Evolutionary conservation across 2,329 filamentous ascomycete species (phyloP).

Genomic region (Epichloe hybrida): DNA sequence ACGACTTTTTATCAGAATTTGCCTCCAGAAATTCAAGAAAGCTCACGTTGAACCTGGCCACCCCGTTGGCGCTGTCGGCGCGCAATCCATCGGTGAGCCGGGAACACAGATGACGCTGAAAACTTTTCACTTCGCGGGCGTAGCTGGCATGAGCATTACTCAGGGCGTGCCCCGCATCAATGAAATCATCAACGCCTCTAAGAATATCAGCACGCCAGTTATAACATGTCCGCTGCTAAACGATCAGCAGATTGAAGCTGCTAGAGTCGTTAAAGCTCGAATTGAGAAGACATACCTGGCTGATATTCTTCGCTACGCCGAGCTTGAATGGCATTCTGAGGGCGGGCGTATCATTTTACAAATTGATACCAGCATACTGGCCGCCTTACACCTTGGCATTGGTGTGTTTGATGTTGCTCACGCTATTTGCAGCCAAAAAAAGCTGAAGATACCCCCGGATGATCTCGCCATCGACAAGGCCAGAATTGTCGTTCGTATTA

Average conservation of each 20-base stretch:
- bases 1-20: slow-evolving; percentile 63
- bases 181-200: slow-evolving; percentile 98
- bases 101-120: slow-evolving; percentile 99
- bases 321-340: slow-evolving; percentile 75
- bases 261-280: slow-evolving; percentile 80
- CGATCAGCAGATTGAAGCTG: slow-evolving; percentile 59
- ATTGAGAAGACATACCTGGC: slow-evolving; percentile 90
- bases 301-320: slow-evolving; percentile 67
- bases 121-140: slow-evolving; percentile 99
- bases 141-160: slow-evolving; percentile 98
- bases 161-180: slow-evolving; percentile 99
- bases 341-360: slow-evolving; percentile 67
- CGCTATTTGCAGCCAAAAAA: slow-evolving; percentile 65
- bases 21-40: slow-evolving; percentile 78
- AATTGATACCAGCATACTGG: slow-evolving; percentile 66
- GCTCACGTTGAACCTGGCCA: slow-evolving; percentile 90
- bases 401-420: slow-evolving; percentile 56
- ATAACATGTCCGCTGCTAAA: slow-evolving; percentile 79
- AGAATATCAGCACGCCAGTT: slow-evolving; percentile 83
- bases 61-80: slow-evolving; percentile 88
- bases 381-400: slow-evolving; percentile 71
- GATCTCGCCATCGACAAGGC: slow-evolving; percentile 49
- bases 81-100: slow-evolving; percentile 94
- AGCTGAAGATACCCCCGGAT: slow-evolving; percentile 58
- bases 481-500: slow-evolving; percentile 61